Conservation (phyloP, 257 asterid species). For the Perilla frutescens region DNA sequence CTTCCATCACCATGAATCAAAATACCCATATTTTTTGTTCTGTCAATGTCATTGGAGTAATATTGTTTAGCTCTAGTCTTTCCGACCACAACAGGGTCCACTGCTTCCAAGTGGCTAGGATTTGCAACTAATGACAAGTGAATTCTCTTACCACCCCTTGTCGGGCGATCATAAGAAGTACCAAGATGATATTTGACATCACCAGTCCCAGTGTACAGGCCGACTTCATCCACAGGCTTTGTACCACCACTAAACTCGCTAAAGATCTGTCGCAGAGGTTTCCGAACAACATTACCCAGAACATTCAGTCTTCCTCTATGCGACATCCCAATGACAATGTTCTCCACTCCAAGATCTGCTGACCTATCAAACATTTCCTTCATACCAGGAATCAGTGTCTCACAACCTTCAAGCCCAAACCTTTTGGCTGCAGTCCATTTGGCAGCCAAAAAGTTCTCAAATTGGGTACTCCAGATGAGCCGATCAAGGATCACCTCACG, state of each 20-base stretch:
- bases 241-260: slow-evolving; percentile 94
- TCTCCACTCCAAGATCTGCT: slow-evolving; percentile 96
- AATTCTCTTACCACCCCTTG: slow-evolving; percentile 94
- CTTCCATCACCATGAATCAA: slow-evolving; percentile 97
- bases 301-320: slow-evolving; percentile 95
- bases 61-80: slow-evolving; percentile 96
- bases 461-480: slow-evolving; percentile 89
- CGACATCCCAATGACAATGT: slow-evolving; percentile 96
- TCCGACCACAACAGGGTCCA: slow-evolving; percentile 92
- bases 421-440: slow-evolving; percentile 96
- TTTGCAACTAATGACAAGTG: slow-evolving; percentile 94
- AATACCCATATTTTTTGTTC: slow-evolving; percentile 84
- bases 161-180: slow-evolving; percentile 95
- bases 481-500: slow-evolving; percentile 96
- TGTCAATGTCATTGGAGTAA: slow-evolving; percentile 73
- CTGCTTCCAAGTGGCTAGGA: slow-evolving; percentile 98
- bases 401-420: slow-evolving; percentile 98
- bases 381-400: slow-evolving; percentile 98
- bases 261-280: slow-evolving; percentile 90
- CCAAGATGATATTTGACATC: slow-evolving; percentile 98
- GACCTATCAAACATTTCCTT: slow-evolving; percentile 97
- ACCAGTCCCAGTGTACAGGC: slow-evolving; percentile 95
- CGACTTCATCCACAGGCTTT: slow-evolving; percentile 85
- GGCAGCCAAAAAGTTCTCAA: slow-evolving; percentile 93
- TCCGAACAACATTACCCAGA: slow-evolving; percentile 88